Evolutionary conservation across 768 basidiomycete genomes (phyloP), one percentile per base, ranked within the genome.

Genomic region (Boletus pseudo-olivaceus): DNA sequence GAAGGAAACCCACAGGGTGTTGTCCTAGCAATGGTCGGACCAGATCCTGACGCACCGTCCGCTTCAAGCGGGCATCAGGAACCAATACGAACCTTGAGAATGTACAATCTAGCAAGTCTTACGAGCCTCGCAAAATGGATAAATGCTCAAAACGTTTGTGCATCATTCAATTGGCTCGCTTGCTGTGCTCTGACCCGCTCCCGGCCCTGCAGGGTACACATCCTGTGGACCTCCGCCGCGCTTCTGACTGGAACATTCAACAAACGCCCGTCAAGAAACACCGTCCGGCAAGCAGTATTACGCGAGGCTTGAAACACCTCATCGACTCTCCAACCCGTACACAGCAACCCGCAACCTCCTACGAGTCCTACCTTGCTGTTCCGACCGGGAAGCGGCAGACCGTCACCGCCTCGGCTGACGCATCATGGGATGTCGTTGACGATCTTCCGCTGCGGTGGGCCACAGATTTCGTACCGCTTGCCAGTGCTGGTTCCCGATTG

Each of bases 381-480:
- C 66, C 72, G 12, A 68, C 48, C 41, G 43, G 53, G 10, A 70
- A 59, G 37, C 55, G 61, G 17, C 57, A 64, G 10, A 33, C 69
- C 41, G 38, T 49, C 61, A 64, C 72, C 27, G 61, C 75, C 32
- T 70, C 77, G 10, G 73, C 71, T 42, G 82, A 83, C 45, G 77
- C 81, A 12, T 75, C 73, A 30, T 86, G 89, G 90, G 90, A 92
- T 66, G 63, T 90, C 7, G 76, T 90, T 1, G 89, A 91, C 12
- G 80, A 82, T 45, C 71, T 88, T 9, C 87, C 89, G 2, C 62
- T 92, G 42, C 81, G 88, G 32, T 93, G 91, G 91, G 88, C 90
- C n/a, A 87, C 86, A 0, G 91, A 93, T 67, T 93, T 81, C 64
- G 87, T 90, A 2, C 84, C 88, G 0, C 78, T 93, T n/a, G 88